Base-by-base conservation (phyloP, 2,329 filamentous ascomycete genomes). In the Cyclaneusma minus region DNA sequence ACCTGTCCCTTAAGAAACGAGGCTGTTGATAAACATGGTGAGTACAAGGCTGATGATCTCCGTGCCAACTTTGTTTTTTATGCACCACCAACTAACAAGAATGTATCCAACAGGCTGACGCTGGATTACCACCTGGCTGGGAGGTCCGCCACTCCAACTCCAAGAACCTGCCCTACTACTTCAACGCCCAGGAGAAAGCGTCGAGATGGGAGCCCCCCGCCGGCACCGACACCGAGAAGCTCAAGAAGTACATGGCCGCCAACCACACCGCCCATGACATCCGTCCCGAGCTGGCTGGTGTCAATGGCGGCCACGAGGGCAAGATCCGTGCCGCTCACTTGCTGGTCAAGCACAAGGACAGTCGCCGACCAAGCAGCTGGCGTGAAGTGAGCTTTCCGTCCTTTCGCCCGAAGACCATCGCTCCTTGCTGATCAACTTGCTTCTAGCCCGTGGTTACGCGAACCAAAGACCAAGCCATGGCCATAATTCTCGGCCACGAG, bases 131-230 rank as follows among this genome's bases (percentile, higher is more conserved):
- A 35, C 53, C 71, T 25, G 72, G 74, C 52, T 94, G 87, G 85
- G 89, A 95, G 60, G 83, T 98, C 48, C 83, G 89, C 52, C 83
- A 91, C 60, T 93, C 83, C 54, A 92, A 94, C 62, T 92, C 83
- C 55, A 95, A 94, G 63, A 92, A 92, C 58, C 77, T 95, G 18
- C 89, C 89, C 19, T 98, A 98, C 64, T 98, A 95, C 63, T 95
- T 94, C 76, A 91, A 94, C 56, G 62, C 77, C 23, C 59, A 57
- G 40, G 81, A 83, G 36, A 87, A 85, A 52, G 73, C 83, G 49
- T 95, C 89, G 36, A 72, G 82, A 56, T 98, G 89, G 89, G 89
- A 95, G 50, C 87, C 89, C 3, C 89, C 89, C 6, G 52, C 68
- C 22, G 81, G 76, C 37, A 89, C 85, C 41, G 82, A 98, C 56